A percentile compares a stretch with the other conserved stretches of the same genome.
phyloP scores from a whole-genome alignment of 2,329 filamentous ascomycete species.

The Cadophora sp. region DNA sequence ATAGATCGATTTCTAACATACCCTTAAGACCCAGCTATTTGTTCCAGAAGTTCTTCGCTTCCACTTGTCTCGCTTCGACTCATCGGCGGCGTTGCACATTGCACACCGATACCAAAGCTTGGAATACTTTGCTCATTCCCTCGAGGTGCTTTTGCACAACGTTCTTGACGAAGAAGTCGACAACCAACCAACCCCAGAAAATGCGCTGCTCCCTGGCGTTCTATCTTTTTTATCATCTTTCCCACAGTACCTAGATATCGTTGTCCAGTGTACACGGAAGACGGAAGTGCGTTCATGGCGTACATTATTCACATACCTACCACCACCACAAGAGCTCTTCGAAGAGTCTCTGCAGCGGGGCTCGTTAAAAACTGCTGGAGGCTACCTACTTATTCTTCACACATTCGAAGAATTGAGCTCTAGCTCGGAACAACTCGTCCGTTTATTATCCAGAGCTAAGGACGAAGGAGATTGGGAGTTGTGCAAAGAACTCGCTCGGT shows the following conservation, averaged over 20 bases:
- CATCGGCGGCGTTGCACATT: constrained; percentile 80
- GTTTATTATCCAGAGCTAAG: constrained; percentile 81
- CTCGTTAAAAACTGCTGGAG: constrained; percentile 91
- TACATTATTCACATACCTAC: constrained; percentile 89
- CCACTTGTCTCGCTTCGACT: constrained; percentile 77
- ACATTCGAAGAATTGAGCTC: constrained; percentile 75
- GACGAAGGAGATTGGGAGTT: constrained; percentile 91
- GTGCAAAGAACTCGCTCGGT: constrained; percentile 93
- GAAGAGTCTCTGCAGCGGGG: constrained; percentile 88
- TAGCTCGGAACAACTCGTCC: constrained; percentile 78
- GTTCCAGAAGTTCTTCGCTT: constrained; percentile 86
- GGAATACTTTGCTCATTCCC: constrained; percentile 89
- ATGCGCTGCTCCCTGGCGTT: constrained; percentile 69
- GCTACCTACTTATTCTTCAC: constrained; percentile 94
- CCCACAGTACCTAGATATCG: constrained; percentile 89
- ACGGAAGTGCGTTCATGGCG: constrained; percentile 95
- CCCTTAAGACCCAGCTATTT: constrained; percentile 87
- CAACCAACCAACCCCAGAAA: constrained; percentile 65
- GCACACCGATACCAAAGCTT: constrained; percentile 86
- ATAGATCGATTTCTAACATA: constrained; percentile 26
- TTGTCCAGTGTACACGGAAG: constrained; percentile 96
- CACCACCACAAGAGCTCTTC: constrained; percentile 89
- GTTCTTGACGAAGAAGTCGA: constrained; percentile 96
- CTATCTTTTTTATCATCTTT: constrained; percentile 73
- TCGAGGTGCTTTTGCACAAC: constrained; percentile 91